phyloP scores from a whole-genome alignment of 768 basidiomycete genomes.

The Stropharia rugosoannulata region DNA sequence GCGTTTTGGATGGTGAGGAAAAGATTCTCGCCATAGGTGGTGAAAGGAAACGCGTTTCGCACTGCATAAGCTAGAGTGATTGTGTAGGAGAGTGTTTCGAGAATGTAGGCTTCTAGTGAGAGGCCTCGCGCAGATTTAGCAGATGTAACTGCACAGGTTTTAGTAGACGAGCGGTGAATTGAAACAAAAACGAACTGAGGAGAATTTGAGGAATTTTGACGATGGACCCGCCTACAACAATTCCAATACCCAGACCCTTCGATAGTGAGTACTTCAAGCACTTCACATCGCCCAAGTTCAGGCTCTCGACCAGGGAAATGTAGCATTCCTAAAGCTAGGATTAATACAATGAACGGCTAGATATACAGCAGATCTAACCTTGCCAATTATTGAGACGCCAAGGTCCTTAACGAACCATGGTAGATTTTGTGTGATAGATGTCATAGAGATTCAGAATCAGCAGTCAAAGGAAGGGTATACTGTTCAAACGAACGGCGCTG shows the following conservation, averaged over 20 bases:
- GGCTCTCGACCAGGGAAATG: conserved; percentile 81
- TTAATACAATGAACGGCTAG: not conserved
- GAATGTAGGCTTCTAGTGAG: conserved; percentile 80
- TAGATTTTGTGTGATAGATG: conserved; percentile 77
- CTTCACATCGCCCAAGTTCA: conserved; percentile 69
- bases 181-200: conserved; percentile 56
- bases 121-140: conserved; percentile 84
- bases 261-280: conserved; percentile 93
- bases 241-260: conserved; percentile 89
- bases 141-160: conserved; percentile 51
- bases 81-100: conserved; percentile 89
- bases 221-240: conserved; percentile 89
- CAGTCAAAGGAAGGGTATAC: too few species aligned
- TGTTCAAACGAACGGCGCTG: too few species aligned
- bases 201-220: conserved; percentile 97
- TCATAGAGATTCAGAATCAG: conserved; percentile 42
- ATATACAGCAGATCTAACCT: conserved; percentile 42
- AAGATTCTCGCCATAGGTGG: conserved; percentile 96
- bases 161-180: not conserved
- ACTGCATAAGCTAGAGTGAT: conserved; percentile 88
- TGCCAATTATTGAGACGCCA: conserved; percentile 77
- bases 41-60: conserved; percentile 88
- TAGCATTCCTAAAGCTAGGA: conserved; percentile 73
- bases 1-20: conserved; percentile 91
- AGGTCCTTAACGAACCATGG: conserved; percentile 84